Evolutionary conservation across 1,139 yeast species (phyloP).

Genomic region (Hansenula lynferdii): DNA sequence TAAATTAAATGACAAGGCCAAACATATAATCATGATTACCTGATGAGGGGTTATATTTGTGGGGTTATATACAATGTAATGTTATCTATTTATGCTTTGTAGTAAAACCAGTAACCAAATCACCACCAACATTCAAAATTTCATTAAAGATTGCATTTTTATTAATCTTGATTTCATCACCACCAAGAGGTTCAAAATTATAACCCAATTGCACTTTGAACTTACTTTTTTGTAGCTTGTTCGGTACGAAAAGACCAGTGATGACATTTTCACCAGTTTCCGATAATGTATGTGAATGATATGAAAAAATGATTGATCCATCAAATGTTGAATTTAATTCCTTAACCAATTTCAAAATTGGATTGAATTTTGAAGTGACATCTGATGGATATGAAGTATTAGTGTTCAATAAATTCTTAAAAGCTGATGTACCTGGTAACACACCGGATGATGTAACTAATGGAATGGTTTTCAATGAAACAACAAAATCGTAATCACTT

Average conservation of each 20-base stretch:
- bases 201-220: slow-evolving; percentile 80
- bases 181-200: slow-evolving; percentile 61
- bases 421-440: slow-evolving; percentile 39
- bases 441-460: slow-evolving; percentile 50
- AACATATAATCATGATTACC: too few species aligned
- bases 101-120: slow-evolving; percentile 35
- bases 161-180: slow-evolving; percentile 57
- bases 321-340: slow-evolving; percentile 51
- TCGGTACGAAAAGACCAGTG: slow-evolving; percentile 79
- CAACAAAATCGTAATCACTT: slow-evolving; percentile 76
- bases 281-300: slow-evolving; percentile 46
- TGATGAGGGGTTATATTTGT: too few species aligned
- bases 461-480: slow-evolving; percentile 49
- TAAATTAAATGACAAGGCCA: too few species aligned
- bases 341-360: slow-evolving; percentile 46
- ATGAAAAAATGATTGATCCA: slow-evolving; percentile 56
- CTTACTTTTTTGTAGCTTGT: slow-evolving; percentile 45
- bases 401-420: slow-evolving; percentile 54
- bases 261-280: slow-evolving; percentile 54
- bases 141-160: slow-evolving; percentile 73
- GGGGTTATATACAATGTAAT: too few species aligned
- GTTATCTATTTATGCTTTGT: slow-evolving; percentile 2
- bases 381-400: slow-evolving; percentile 27
- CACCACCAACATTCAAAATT: slow-evolving; percentile 73
- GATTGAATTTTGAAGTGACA: slow-evolving; percentile 43